Evolutionary conservation across 164 flowering plant genomes (phyloP).

Genomic region (Cinnamomum micranthum): DNA sequence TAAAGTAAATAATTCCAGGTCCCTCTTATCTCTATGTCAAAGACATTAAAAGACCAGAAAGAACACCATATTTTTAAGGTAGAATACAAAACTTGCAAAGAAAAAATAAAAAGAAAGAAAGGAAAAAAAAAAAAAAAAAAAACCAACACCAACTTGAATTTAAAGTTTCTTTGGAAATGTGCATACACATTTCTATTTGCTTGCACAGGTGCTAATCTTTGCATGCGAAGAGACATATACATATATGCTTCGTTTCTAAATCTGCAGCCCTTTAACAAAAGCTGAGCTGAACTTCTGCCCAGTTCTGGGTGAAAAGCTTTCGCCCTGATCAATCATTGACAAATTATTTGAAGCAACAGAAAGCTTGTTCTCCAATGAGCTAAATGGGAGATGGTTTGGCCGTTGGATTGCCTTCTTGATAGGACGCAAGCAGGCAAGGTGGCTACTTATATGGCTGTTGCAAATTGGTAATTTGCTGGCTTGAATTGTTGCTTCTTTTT

Average conservation of each 20-base stretch:
- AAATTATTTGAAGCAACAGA: conserved; percentile 24
- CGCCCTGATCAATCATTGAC: conserved; percentile 19
- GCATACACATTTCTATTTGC: background rate
- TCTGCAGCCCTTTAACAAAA: conserved; percentile 19
- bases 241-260: conserved; percentile 1
- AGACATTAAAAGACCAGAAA: background rate
- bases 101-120: background rate
- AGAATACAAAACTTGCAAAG: background rate
- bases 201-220: background rate
- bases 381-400: conserved; percentile 39
- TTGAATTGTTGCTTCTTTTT: conserved; percentile 46
- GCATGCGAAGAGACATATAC: background rate
- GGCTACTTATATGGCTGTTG: conserved; percentile 43
- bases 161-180: background rate
- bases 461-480: conserved; percentile 50
- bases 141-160: background rate
- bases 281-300: conserved; percentile 36
- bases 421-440: conserved; percentile 54
- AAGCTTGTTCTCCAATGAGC: conserved; percentile 58
- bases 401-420: conserved; percentile 28
- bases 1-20: background rate
- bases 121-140: background rate
- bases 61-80: background rate
- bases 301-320: conserved; percentile 35
- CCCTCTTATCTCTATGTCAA: background rate